Conservation (phyloP, 768 basidiomycete species). For the Leccinum fibrillosum region DNA sequence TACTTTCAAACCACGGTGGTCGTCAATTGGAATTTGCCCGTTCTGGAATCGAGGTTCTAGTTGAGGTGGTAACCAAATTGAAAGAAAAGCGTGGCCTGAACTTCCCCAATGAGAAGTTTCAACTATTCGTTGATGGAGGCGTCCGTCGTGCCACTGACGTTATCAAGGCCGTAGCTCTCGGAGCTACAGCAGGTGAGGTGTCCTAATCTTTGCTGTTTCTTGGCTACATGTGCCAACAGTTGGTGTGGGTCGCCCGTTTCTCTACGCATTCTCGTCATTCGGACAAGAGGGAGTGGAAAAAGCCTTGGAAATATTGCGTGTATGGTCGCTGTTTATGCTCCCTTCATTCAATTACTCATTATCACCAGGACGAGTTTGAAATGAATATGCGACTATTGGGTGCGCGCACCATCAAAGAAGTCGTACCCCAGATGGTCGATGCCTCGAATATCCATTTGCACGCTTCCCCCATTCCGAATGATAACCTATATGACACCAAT, state of each 20-base stretch:
- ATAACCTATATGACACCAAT: constrained; percentile 73
- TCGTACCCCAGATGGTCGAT: constrained; percentile 90
- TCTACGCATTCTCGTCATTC: constrained; percentile 88
- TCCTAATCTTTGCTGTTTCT: neutral
- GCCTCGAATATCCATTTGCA: constrained; percentile 66
- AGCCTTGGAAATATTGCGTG: constrained; percentile 75
- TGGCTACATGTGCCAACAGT: constrained; percentile 39
- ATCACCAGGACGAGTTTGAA: constrained; percentile 85
- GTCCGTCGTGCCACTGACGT: constrained; percentile 89
- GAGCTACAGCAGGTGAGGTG: constrained; percentile 73
- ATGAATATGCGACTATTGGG: constrained; percentile 96
- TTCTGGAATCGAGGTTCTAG: constrained; percentile 87
- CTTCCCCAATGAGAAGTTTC: constrained; percentile 78
- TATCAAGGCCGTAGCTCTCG: constrained; percentile 82
- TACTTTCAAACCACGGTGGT: constrained; percentile 87
- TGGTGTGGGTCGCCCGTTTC: constrained; percentile 81
- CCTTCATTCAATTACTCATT: neutral
- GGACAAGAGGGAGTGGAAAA: constrained; percentile 84
- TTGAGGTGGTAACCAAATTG: constrained; percentile 76
- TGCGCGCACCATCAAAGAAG: constrained; percentile 72
- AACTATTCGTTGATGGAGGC: constrained; percentile 92
- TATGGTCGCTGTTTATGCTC: constrained; percentile 28
- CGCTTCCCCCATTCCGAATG: constrained; percentile 63
- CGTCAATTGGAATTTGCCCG: constrained; percentile 78
- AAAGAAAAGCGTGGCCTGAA: constrained; percentile 60